Evolutionary conservation across 345 rosid genomes (phyloP).

Genomic region (Odontarrhena argentea): DNA sequence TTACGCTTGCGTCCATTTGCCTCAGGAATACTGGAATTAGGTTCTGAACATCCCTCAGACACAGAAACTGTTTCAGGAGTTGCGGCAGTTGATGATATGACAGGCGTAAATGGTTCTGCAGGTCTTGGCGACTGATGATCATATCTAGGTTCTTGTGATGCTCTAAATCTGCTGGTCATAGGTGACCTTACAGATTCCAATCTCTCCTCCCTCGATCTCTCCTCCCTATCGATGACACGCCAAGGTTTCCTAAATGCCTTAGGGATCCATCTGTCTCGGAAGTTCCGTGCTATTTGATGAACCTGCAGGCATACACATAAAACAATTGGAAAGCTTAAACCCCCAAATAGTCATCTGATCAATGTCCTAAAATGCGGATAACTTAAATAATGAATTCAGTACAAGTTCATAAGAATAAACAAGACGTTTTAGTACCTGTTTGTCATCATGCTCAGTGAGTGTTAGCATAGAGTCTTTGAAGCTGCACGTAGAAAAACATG

Average conservation of each 20-base stretch:
- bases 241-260: constrained; percentile 58
- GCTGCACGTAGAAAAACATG: constrained; percentile 56
- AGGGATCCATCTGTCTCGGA: constrained; percentile 90
- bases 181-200: constrained; percentile 50
- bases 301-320: constrained; percentile 54
- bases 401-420: constrained; percentile 6
- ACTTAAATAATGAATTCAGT: constrained; percentile 22
- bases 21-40: constrained; percentile 45
- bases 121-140: constrained; percentile 55
- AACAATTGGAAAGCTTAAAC: constrained; percentile 5
- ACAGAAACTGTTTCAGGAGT: constrained; percentile 47
- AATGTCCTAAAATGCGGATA: constrained; percentile 1
- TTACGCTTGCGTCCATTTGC: constrained; percentile 75
- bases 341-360: constrained; percentile 6
- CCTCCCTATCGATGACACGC: constrained; percentile 41
- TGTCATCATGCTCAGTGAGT: constrained; percentile 92
- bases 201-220: constrained; percentile 51
- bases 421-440: constrained; percentile 57
- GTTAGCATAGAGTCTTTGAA: constrained; percentile 82
- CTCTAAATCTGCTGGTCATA: constrained; percentile 48
- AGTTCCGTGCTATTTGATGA: constrained; percentile 91
- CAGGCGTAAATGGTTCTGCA: constrained; percentile 47
- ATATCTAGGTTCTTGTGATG: constrained; percentile 51
- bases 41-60: constrained; percentile 46
- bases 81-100: constrained; percentile 43